A percentile compares a stretch with the other conserved stretches of the same genome.
Evolutionary conservation across 1,284 basidiomycete species (phyloP).

Genomic region (Dichomitus squalens): DNA sequence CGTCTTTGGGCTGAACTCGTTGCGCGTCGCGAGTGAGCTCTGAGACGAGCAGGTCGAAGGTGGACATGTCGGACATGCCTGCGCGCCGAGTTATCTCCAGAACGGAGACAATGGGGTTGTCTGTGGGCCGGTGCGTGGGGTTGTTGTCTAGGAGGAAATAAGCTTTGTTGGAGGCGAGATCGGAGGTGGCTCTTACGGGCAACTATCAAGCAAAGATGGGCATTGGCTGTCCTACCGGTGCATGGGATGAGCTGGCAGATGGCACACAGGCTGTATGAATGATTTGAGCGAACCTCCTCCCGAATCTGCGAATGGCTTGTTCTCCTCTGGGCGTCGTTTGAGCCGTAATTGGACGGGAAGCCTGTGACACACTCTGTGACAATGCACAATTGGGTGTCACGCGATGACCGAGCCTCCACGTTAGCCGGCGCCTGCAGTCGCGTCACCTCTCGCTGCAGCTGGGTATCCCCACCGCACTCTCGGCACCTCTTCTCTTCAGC

Average conservation of each 20-base stretch:
- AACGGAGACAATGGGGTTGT: background rate
- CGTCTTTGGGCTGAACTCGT: conserved; percentile 85
- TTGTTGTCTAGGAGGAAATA: background rate
- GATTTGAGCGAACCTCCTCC: background rate
- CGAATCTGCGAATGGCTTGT: background rate
- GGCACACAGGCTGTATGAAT: background rate
- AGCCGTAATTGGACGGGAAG: background rate
- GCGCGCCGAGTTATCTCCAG: background rate
- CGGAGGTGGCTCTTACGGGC: background rate
- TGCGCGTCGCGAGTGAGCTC: conserved; percentile 88
- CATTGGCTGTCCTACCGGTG: background rate
- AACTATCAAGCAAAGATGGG: background rate
- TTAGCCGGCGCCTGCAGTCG: conserved; percentile 9
- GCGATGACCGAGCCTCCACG: conserved; percentile 13
- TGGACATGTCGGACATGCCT: conserved; percentile 50
- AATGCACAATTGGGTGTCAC: background rate
- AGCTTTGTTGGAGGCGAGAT: conserved; percentile 1
- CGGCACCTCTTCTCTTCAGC: conserved; percentile 8
- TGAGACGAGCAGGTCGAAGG: conserved; percentile 78
- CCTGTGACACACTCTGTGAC: background rate
- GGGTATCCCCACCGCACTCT: conserved; percentile 5
- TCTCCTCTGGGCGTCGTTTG: background rate
- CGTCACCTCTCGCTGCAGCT: conserved; percentile 1
- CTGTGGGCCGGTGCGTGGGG: background rate
- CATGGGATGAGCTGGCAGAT: background rate